A percentile compares a stretch with the other conserved stretches of the same genome.
These are phyloP conservation scores for Musa beccarii DNA, from an alignment of 176 grass and related monocot genomes.

Conservation along the genomic window DNA sequence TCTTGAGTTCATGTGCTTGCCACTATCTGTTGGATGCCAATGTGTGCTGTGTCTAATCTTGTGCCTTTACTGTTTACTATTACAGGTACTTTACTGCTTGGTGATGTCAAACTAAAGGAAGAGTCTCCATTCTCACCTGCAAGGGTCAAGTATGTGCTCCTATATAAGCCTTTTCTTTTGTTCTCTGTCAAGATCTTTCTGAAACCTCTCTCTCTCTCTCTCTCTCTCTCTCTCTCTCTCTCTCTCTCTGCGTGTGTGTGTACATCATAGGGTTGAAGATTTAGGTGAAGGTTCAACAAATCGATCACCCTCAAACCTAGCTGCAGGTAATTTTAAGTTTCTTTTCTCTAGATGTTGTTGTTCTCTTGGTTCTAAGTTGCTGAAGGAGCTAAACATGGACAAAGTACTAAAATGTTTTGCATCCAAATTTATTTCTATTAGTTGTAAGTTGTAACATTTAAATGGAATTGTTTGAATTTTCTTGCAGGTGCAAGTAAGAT, in stretches of 20 bases:
- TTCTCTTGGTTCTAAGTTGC: not conserved
- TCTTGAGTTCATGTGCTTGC: too few relatives aligned
- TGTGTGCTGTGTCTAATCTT: not conserved
- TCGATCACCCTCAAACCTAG: conserved; percentile 55
- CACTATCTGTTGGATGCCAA: too few relatives aligned
- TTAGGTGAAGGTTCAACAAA: conserved; percentile 49
- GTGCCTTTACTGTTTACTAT: conserved; percentile 5
- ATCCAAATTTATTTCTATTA: not conserved
- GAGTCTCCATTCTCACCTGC: conserved; percentile 97
- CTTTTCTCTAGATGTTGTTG: conserved; percentile 6
- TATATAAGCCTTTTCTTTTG: conserved; percentile 10
- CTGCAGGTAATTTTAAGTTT: conserved; percentile 41
- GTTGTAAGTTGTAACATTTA: not conserved
- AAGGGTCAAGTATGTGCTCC: conserved; percentile 63
- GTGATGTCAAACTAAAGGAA: conserved; percentile 56
- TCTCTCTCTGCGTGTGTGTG: not conserved
- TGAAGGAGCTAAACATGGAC: not conserved
- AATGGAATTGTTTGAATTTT: not conserved
- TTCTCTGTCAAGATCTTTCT: conserved; percentile 11
- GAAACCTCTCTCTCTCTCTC: conserved; percentile 12
- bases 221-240: not conserved
- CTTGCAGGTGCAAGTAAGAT: conserved; percentile 80
- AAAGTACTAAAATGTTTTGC: not conserved
- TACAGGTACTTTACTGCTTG: conserved; percentile 52
- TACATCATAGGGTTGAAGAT: conserved; percentile 63